These are phyloP conservation scores for Cicer arietinum DNA, from an alignment of 306 rosid species.

Conservation along the genomic window DNA sequence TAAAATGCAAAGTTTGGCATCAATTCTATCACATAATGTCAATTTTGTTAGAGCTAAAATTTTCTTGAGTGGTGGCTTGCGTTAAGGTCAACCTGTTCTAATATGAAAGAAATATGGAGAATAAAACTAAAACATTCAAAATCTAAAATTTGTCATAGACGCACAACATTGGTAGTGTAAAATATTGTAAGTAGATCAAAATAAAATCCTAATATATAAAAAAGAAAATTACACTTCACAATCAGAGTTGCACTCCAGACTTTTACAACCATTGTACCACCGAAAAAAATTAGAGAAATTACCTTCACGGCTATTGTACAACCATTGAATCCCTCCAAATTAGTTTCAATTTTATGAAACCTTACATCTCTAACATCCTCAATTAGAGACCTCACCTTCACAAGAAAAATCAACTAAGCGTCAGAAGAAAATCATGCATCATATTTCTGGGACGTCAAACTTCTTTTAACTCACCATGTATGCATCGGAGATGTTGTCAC, in stretches of 20 bases:
- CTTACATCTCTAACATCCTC: conserved; percentile 91
- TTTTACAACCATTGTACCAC: background rate
- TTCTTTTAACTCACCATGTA: conserved; percentile 74
- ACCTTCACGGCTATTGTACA: conserved; percentile 90
- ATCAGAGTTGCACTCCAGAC: conserved; percentile 18
- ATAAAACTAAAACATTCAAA: conserved; percentile 20
- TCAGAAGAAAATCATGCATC: conserved; percentile 21
- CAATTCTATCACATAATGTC: background rate
- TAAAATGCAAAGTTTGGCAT: background rate
- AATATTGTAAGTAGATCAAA: conserved; percentile 16
- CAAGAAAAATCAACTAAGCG: conserved; percentile 36
- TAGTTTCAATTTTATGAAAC: conserved; percentile 90
- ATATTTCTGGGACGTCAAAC: conserved; percentile 34
- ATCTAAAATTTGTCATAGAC: background rate
- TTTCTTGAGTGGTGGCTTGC: background rate
- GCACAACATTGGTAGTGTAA: background rate
- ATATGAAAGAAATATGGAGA: background rate
- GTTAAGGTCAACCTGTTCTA: conserved; percentile 4
- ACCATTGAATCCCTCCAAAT: conserved; percentile 83
- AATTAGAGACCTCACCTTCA: conserved; percentile 82
- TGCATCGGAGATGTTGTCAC: conserved; percentile 75
- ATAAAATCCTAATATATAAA: conserved; percentile 3
- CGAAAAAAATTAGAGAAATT: conserved; percentile 29
- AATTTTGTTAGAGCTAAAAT: background rate
- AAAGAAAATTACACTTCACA: background rate